Evolutionary conservation across 116 monocot species (phyloP).

Genomic region (Dioscorea cayenensis): DNA sequence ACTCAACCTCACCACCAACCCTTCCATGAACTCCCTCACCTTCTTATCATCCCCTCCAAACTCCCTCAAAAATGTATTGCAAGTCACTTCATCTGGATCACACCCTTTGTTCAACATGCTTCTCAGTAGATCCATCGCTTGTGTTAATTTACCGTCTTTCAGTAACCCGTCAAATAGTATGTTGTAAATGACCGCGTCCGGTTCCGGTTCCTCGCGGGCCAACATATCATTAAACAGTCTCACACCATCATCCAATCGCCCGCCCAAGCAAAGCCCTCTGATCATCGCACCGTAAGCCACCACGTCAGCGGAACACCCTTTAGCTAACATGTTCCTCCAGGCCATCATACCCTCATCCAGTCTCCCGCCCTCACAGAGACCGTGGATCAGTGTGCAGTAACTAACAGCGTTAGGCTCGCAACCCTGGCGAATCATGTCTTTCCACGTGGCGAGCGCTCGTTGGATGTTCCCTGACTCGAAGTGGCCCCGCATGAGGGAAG

Average conservation of each 20-base stretch:
- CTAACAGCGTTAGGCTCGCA: constrained; percentile 53
- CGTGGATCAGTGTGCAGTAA: constrained; percentile 76
- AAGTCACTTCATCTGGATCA: constrained; percentile 75
- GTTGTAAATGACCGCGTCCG: constrained; percentile 72
- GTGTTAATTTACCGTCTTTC: constrained; percentile 25
- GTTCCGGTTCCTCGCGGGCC: constrained; percentile 23
- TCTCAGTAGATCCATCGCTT: constrained; percentile 54
- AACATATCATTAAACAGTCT: constrained; percentile 69
- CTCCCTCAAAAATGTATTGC: constrained; percentile 57
- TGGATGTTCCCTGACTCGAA: constrained; percentile 45
- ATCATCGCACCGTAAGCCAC: constrained; percentile 81
- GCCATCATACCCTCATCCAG: constrained; percentile 74
- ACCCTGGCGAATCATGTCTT: constrained; percentile 48
- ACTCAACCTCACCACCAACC: constrained; percentile 54
- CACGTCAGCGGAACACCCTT: constrained; percentile 50
- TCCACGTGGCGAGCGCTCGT: constrained; percentile 53
- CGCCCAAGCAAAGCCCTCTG: constrained; percentile 54
- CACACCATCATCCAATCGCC: constrained; percentile 44
- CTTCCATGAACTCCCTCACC: constrained; percentile 67
- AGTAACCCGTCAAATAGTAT: constrained; percentile 61
- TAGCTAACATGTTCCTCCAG: constrained; percentile 62
- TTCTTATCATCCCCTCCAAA: constrained; percentile 31
- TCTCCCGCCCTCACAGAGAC: constrained; percentile 65
- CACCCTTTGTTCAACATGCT: constrained; percentile 68
- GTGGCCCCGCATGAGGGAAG: constrained; percentile 53